Conservation (phyloP, 2,329 filamentous ascomycete genomes). For the Monilinia aucupariae region DNA sequence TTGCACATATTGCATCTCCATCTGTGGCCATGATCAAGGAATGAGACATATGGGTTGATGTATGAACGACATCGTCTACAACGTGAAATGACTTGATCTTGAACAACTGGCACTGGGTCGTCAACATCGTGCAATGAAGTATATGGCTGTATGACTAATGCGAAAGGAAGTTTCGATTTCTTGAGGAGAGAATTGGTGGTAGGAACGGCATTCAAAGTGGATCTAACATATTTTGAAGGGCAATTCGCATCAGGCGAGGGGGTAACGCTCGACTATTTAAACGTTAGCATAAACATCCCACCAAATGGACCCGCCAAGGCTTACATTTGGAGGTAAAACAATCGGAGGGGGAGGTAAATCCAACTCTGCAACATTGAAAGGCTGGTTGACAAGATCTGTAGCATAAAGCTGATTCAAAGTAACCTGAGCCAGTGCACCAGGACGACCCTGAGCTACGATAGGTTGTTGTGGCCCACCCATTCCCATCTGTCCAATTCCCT, state of each 20-base stretch:
- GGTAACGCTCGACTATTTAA: conserved; percentile 71
- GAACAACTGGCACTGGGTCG: conserved; percentile 83
- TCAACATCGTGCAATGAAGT: conserved; percentile 87
- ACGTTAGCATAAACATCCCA: conserved; percentile 37
- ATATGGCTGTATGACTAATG: conserved; percentile 93
- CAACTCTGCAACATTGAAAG: conserved; percentile 89
- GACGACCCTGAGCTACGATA: conserved; percentile 42
- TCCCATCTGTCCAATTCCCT: conserved; percentile 77
- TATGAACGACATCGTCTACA: conserved; percentile 94
- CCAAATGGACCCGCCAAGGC: conserved; percentile 36
- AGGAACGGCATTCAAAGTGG: conserved; percentile 88
- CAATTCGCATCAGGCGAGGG: conserved; percentile 89
- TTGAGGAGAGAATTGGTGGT: conserved; percentile 90
- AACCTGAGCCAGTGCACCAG: conserved; percentile 45
- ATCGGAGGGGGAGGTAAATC: conserved; percentile 89
- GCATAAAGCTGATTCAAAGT: conserved; percentile 84
- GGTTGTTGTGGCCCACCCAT: conserved; percentile 43
- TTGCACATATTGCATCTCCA: conserved; percentile 99
- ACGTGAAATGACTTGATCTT: conserved; percentile 94
- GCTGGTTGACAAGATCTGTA: conserved; percentile 84
- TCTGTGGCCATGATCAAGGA: conserved; percentile 92
- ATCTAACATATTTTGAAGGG: conserved; percentile 87
- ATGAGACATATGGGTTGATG: conserved; percentile 95
- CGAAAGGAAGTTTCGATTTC: conserved; percentile 93
- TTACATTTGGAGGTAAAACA: conserved; percentile 83